Evolutionary conservation across 2,329 filamentous ascomycete species (phyloP), one percentile per base, ranked within the genome.

Genomic region (Alternaria dauci): DNA sequence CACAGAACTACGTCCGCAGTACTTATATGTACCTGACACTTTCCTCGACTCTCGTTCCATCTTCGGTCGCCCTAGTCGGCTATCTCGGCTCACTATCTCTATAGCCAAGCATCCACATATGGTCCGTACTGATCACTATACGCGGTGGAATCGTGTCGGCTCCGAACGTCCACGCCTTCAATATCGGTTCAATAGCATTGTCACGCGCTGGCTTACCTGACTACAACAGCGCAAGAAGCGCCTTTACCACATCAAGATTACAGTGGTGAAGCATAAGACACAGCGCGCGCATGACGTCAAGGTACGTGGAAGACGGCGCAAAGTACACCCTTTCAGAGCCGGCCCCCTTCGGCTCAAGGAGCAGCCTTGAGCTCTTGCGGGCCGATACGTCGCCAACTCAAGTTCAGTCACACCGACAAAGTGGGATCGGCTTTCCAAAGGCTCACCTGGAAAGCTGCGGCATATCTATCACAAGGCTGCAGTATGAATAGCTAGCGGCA

Each of bases 381-480:
- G 23, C 14, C 28, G 42, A 39, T 11, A 57, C 8, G n/a, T 11
- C 9, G 46, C 25, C 8, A 26, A 57, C 36, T 25, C 25, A 8
- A 41, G 18, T 8, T 57, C 38, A n/a, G 54, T 57, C 20, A 51
- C 54, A 28, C 26, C 46, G 5, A 38, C 11, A 26, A 46, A 57
- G 11, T 57, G 54, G 44, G 28, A 57, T 34, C 26, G 32, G 11
- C 25, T 34, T 14, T 36, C 20, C 12, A 36, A n/a, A n/a, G 28
- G 46, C 11, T 18, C 14, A 12, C 14, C 20, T 30, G 38, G 54
- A 8, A 52, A 57, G 36, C n/a, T 38, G 20, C 46, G 14, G 4
- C 14, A 23, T 26, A 12, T 51, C 9, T 50, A 42, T 16, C 23
- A 41, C 16, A 43, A 25, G 14, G 12, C 14, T 25, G 20, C 34